Evolutionary conservation across 129 eudicot genomes (phyloP), one percentile per base, ranked within the genome.

Genomic region (Deinandra increscens): DNA sequence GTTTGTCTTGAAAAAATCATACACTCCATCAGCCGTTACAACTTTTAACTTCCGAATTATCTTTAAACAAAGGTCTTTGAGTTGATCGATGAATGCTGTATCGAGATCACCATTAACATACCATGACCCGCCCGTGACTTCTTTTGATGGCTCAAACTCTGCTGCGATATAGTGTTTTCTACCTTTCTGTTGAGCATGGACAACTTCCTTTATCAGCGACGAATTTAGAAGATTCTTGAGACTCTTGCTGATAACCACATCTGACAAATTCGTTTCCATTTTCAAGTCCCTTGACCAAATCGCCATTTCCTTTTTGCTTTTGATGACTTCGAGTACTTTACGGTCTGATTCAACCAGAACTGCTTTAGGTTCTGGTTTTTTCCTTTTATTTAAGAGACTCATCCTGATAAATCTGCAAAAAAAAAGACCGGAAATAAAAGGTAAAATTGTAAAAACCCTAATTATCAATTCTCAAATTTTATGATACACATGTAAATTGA

Each of bases 111-210:
- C 99, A 6, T 80, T 80, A 3, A 70, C 77, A 46, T 94, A 94
- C 97, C 96, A 94, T 2, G 80, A 75, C 13, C 99, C 99, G 1
- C 97, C 99, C 0, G 86, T 85, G 26, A 90, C 18, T 73, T 89
- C 97, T 34, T 68, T 75, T 0, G 99, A 83, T 9, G 99, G 91
- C 67, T 94, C 84, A 42, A 81, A 87, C 64, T 87, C 97, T 1
- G 72, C 78, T n/a, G 84, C 96, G 78, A 94, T 81, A 60, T 75
- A 85, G 73, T 80, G 86, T 41, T 85, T 89, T 46, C 75, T 84
- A 5, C 78, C 82, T 77, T 80, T 87, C 17, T 44, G 41, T 75
- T 82, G 85, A 68, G 85, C 78, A 61, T 84, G 84, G 14, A 74
- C 63, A 0, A 90, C 96, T 75, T 85, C 89, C 72, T 94, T 94